Evolutionary conservation across 202 grass and related monocot species (phyloP), one percentile per base, ranked within the genome.

Genomic region (Sporobolus alterniflorus): DNA sequence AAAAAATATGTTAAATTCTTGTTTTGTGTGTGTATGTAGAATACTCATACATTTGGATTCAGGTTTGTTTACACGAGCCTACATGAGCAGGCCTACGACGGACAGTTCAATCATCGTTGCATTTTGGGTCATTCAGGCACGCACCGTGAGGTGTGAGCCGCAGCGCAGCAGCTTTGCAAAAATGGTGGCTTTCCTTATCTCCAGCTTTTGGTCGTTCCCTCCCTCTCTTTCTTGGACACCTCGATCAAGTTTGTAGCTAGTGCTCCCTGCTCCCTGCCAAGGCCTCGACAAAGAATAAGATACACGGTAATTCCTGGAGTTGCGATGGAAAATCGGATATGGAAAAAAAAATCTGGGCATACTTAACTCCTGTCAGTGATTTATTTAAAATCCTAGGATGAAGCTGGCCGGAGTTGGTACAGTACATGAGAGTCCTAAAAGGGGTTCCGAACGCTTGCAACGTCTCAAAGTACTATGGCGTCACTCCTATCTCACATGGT

Each of bases 81-180:
- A n/a, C n/a, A n/a, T n/a, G n/a, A n/a, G 72, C 78, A 86, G 88
- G 83, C 21, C 73, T 78, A 73, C 36, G 78, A 70, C 22, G 71
- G 28, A n/a, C n/a, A 44, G 49, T 82, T 78, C 88, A 90, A 86
- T 90, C 88, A 90, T 90, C 51, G 46, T 41, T 62, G 39, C 79
- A 60, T 63, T 61, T 82, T 78, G 83, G 77, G 78, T 33, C 78
- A 68, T 83, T 68, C 81, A 83, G 67, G 71, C 82, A 81, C 88
- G 83, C 88, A 78, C 60, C 67, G 67, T 74, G 73, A 79, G 83
- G 83, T 39, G 26, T 39, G 26, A 69, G 49, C 49, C 26, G 26
- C 15, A 39, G 62, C 26, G 26, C 15, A 39, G 62, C 73, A 77
- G 73, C 50, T 60, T 61, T 68, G 87, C 57, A 46, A 76, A 72